Evolutionary conservation across 176 grass and related monocot genomes (phyloP).

Genomic region (Aegilops sharonensis): DNA sequence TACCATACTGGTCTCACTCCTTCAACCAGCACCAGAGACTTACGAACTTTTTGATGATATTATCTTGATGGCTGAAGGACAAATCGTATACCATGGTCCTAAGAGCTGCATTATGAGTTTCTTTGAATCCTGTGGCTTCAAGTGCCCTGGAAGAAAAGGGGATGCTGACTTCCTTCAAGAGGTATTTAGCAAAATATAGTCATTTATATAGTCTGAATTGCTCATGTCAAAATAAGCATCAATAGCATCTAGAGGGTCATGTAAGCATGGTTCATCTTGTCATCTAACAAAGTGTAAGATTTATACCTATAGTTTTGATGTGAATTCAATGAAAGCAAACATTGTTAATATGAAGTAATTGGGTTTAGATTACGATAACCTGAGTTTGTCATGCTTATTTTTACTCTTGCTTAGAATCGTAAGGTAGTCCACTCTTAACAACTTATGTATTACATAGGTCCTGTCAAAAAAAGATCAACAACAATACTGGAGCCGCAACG

Average conservation of each 20-base stretch:
- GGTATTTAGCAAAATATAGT: conserved; percentile 40
- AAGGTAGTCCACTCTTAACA: neutral
- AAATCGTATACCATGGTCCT: conserved; percentile 71
- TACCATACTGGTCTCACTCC: conserved; percentile 67
- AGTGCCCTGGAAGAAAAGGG: conserved; percentile 76
- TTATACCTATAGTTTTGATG: neutral
- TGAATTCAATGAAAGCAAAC: neutral
- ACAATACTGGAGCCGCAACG: conserved; percentile 53
- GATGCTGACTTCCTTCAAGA: conserved; percentile 80
- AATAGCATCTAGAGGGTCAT: neutral
- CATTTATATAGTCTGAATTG: neutral
- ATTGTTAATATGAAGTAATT: neutral
- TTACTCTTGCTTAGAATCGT: neutral
- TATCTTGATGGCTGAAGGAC: conserved; percentile 82
- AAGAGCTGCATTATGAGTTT: conserved; percentile 50
- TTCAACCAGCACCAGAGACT: conserved; percentile 84
- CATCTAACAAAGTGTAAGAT: neutral
- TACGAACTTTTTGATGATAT: conserved; percentile 89
- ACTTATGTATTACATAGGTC: conserved; percentile 46
- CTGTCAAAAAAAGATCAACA: conserved; percentile 76
- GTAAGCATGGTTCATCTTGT: neutral
- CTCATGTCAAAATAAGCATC: neutral
- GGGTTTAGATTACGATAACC: neutral
- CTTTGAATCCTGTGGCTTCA: conserved; percentile 77
- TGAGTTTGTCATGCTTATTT: neutral